phyloP scores from a whole-genome alignment of 2,329 filamentous ascomycete genomes.

The Fusarium algeriense region DNA sequence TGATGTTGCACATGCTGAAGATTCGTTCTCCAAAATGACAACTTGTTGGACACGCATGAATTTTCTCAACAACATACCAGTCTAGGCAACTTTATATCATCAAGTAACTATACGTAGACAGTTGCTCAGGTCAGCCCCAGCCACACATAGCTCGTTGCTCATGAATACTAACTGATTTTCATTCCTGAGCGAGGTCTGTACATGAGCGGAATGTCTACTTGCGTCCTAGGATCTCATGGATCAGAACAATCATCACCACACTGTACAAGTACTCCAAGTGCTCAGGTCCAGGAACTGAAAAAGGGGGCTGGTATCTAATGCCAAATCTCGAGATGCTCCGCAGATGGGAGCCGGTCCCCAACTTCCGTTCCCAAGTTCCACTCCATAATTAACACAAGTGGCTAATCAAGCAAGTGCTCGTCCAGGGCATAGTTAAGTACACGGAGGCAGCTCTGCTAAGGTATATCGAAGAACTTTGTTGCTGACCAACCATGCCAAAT shows the following conservation, averaged over 20 bases:
- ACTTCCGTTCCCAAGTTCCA: conserved; percentile 41
- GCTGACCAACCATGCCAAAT: conserved; percentile 28
- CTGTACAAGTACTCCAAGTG: background rate
- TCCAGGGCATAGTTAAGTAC: conserved; percentile 33
- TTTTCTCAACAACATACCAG: conserved; percentile 14
- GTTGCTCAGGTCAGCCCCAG: conserved; percentile 25
- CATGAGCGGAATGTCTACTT: background rate
- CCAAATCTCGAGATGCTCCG: conserved; percentile 45
- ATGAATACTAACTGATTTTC: conserved; percentile 3
- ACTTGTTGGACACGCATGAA: background rate
- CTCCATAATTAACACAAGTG: conserved; percentile 40
- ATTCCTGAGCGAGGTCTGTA: conserved; percentile 1
- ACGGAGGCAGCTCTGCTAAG: conserved; percentile 19
- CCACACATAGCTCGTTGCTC: conserved; percentile 17
- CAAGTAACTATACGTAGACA: background rate
- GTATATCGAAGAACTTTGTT: conserved; percentile 3
- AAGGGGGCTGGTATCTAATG: conserved; percentile 44
- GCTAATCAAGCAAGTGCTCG: conserved; percentile 37
- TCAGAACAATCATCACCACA: background rate
- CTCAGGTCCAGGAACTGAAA: conserved; percentile 8
- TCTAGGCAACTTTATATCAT: conserved; percentile 23
- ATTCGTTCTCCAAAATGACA: background rate
- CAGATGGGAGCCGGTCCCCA: conserved; percentile 39
- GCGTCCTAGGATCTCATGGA: background rate
- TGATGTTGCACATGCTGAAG: conserved; percentile 1